A percentile compares a stretch with the other conserved stretches of the same genome.
These are phyloP conservation scores for Blastocystis sp. DNA, from an alignment of 352 stramenopile species.

Conservation along the genomic window DNA sequence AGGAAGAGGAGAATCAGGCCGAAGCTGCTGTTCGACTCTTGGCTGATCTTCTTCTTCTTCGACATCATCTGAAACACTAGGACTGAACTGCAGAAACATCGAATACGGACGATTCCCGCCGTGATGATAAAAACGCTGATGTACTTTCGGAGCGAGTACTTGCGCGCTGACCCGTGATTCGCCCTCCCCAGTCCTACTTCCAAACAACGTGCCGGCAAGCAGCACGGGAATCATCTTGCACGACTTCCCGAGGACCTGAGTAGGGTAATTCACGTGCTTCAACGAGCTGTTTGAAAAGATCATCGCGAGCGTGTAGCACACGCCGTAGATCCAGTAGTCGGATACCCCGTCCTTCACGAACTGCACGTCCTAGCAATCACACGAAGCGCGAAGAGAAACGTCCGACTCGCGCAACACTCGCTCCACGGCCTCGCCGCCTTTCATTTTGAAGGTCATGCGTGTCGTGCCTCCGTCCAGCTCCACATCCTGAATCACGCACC, in stretches of 20 bases:
- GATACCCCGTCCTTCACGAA: conserved; percentile 29
- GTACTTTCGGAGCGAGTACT: conserved; percentile 84
- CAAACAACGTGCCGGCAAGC: conserved; percentile 77
- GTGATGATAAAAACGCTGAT: conserved; percentile 65
- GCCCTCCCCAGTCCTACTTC: conserved; percentile 79
- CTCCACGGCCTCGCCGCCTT: conserved; percentile 22
- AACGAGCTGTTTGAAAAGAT: conserved; percentile 87
- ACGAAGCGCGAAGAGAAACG: neutral
- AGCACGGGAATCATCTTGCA: conserved; percentile 98
- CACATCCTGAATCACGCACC: conserved; percentile 43
- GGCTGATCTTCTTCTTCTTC: conserved; percentile 75
- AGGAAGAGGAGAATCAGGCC: conserved; percentile 85
- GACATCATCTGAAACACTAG: conserved; percentile 83
- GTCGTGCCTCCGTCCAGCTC: neutral
- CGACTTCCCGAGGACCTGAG: conserved; percentile 95
- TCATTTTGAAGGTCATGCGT: neutral
- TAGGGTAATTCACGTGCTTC: conserved; percentile 93
- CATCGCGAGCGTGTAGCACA: conserved; percentile 86
- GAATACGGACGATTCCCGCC: conserved; percentile 75
- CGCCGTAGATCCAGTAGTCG: conserved; percentile 73
- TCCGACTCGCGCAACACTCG: neutral
- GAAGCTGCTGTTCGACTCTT: conserved; percentile 85
- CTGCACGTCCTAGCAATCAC: conserved; percentile 26
- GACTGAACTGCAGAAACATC: neutral
- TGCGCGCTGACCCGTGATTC: conserved; percentile 84